Percentiles rank a stretch among this genome's conserved stretches.
These are phyloP conservation scores for Fragaria iinumae DNA, from an alignment of 306 rosid species.

Conservation along the genomic window DNA sequence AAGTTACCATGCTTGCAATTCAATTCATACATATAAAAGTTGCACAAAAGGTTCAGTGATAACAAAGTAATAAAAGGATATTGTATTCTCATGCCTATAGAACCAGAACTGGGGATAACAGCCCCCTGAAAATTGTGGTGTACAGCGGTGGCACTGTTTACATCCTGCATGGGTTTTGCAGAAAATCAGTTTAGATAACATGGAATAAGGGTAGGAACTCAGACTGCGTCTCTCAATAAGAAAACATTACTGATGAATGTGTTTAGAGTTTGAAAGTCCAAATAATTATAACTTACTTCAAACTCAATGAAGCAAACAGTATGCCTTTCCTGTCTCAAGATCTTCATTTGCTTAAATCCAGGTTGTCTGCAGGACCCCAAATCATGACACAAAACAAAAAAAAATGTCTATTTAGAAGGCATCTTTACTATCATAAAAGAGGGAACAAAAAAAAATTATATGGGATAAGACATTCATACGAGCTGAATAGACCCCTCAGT, in stretches of 20 bases:
- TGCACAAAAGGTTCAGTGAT: conserved; percentile 12
- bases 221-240: not conserved
- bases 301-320: conserved; percentile 99
- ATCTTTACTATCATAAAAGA: conserved; percentile 6
- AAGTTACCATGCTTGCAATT: not conserved
- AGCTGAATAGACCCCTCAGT: conserved; percentile 85
- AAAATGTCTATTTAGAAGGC: conserved; percentile 12
- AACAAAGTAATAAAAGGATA: conserved; percentile 62
- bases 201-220: conserved; percentile 9
- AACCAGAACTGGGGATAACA: conserved; percentile 96
- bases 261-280: not conserved
- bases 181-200: conserved; percentile 13
- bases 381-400: conserved; percentile 19
- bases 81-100: conserved; percentile 99
- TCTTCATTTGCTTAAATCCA: conserved; percentile 99
- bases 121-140: conserved; percentile 97
- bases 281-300: conserved; percentile 62
- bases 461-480: conserved; percentile 53
- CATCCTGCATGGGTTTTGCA: conserved; percentile 57
- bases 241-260: conserved; percentile 11
- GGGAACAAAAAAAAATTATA: conserved; percentile 8
- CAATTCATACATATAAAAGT: not conserved
- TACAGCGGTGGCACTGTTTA: conserved; percentile 84
- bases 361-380: conserved; percentile 69
- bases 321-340: conserved; percentile 98